These are phyloP conservation scores for Antitrichia curtipendula DNA, from an alignment of 225 moss, liverwort and hornwort genomes.

Conservation along the genomic window DNA sequence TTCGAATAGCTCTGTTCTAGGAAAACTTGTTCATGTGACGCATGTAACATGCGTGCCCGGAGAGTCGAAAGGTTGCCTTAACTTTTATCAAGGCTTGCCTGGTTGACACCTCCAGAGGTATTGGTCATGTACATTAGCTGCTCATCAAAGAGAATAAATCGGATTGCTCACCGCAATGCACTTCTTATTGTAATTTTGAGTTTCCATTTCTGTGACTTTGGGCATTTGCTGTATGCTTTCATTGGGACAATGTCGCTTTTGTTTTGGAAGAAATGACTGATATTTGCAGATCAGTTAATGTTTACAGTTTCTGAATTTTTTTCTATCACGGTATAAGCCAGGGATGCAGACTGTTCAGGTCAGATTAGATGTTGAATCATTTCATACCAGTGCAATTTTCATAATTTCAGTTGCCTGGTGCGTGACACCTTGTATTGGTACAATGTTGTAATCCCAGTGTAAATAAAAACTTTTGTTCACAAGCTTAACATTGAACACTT, in stretches of 20 bases:
- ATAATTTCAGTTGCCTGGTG: too few relatives aligned
- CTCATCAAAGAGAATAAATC: background rate
- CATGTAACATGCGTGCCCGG: background rate
- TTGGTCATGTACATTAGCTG: background rate
- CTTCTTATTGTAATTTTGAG: background rate
- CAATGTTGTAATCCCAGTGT: background rate
- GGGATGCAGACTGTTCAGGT: too few relatives aligned
- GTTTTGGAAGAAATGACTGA: too few relatives aligned
- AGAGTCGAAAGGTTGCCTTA: background rate
- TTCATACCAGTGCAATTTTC: background rate
- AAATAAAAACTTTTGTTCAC: too few relatives aligned
- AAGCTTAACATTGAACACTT: background rate
- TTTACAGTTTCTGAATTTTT: background rate
- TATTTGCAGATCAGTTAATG: background rate
- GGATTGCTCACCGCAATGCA: background rate
- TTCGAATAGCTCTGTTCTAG: background rate
- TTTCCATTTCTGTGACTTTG: background rate
- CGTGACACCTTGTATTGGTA: background rate
- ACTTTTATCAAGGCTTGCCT: background rate
- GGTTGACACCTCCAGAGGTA: conserved; percentile 2
- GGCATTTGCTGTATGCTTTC: background rate
- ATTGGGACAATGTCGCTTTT: background rate
- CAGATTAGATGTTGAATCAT: background rate
- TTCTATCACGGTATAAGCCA: background rate
- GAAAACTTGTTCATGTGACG: background rate